phyloP scores from a whole-genome alignment of 208 protist genomes.

The Leishmania guyanensis region DNA sequence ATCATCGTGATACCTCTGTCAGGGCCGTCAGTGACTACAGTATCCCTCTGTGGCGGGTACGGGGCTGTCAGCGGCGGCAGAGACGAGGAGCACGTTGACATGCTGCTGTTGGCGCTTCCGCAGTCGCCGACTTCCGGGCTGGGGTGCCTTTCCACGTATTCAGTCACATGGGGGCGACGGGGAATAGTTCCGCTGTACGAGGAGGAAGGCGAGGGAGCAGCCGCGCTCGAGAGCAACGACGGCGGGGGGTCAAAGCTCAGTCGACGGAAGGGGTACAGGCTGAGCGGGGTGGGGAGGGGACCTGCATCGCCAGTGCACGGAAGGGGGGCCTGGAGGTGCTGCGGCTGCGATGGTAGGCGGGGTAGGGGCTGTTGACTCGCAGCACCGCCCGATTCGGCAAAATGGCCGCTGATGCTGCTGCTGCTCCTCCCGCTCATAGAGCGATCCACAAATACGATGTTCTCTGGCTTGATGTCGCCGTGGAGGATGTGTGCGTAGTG shows the following conservation, averaged over 20 bases:
- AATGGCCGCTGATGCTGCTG: not conserved
- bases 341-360: not conserved
- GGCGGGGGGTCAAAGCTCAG: not conserved
- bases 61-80: not conserved
- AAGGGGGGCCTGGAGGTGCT: not conserved
- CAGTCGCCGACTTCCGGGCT: not conserved
- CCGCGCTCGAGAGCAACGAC: not conserved
- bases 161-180: not conserved
- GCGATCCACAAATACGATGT: conserved; percentile 64
- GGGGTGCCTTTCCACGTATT: not conserved
- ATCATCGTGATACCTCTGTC: not conserved
- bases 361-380: not conserved
- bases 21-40: not conserved
- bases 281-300: not conserved
- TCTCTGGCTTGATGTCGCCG: conserved; percentile 95
- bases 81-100: not conserved
- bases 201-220: not conserved
- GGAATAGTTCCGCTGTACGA: not conserved
- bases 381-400: conserved; percentile 20
- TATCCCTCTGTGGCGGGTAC: not conserved
- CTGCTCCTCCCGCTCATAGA: not conserved
- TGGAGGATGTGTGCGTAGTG: conserved; percentile 83
- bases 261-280: not conserved
- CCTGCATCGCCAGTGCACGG: not conserved
- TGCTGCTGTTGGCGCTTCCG: conserved; percentile 9